A percentile compares a stretch with the other conserved stretches of the same genome.
These are phyloP conservation scores for Haplosporangium gracile DNA, from an alignment of 192 early-diverging fungal species.

Conservation along the genomic window DNA sequence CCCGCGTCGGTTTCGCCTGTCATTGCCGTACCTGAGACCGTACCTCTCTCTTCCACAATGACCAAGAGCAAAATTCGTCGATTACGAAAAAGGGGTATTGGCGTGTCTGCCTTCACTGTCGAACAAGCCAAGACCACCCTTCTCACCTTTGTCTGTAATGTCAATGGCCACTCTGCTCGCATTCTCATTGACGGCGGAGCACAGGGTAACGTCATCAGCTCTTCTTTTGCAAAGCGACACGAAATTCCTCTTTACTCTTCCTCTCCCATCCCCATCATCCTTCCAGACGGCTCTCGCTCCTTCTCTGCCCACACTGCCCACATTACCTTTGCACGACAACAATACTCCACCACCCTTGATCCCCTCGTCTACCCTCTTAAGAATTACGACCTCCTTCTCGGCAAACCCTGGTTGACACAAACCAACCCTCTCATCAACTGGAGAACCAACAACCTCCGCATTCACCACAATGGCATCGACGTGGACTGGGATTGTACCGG, in stretches of 20 bases:
- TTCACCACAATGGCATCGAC: slow-evolving; percentile 3
- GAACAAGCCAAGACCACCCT: slow-evolving; percentile 14
- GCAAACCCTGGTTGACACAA: slow-evolving; percentile 27
- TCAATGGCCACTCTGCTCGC: background rate
- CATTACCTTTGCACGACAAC: background rate
- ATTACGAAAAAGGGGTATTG: no score
- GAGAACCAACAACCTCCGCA: slow-evolving; percentile 26
- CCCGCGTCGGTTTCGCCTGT: no score
- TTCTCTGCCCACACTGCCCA: background rate
- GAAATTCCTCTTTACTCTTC: background rate
- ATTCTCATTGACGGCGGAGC: slow-evolving; percentile 8
- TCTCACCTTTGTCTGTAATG: slow-evolving; percentile 4
- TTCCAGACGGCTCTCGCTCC: background rate
- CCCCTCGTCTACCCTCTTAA: slow-evolving; percentile 21
- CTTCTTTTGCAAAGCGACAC: slow-evolving; percentile 11
- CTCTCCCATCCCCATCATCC: slow-evolving; percentile 2
- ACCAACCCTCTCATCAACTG: slow-evolving; percentile 27
- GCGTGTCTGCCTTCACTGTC: slow-evolving; percentile 28
- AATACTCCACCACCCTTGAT: slow-evolving; percentile 9
- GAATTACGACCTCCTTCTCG: slow-evolving; percentile 34
- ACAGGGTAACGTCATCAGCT: background rate
- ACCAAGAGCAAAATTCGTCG: no score
- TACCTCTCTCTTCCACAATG: no score
- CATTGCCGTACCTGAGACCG: no score
- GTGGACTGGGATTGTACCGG: slow-evolving; percentile 10